Evolutionary conservation across 1,139 yeast species (phyloP).

Genomic region (Candida buenavistaensis): DNA sequence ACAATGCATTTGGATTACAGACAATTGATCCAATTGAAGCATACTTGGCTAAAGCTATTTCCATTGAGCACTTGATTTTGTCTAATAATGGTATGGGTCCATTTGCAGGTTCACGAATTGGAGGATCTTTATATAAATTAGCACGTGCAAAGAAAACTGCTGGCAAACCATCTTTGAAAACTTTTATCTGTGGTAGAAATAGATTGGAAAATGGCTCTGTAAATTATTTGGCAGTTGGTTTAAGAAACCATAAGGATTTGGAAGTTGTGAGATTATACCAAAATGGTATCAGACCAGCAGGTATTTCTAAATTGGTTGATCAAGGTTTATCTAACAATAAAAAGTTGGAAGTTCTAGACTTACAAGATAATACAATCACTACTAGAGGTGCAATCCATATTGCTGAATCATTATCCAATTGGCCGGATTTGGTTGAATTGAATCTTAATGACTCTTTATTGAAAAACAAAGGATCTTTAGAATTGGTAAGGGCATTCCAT

Average conservation of each 20-base stretch:
- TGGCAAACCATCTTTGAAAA: slow-evolving; percentile 53
- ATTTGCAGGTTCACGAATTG: slow-evolving; percentile 92
- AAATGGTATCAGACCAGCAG: slow-evolving; percentile 95
- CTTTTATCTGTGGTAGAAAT: slow-evolving; percentile 94
- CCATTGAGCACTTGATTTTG: slow-evolving; percentile 80
- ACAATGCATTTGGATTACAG: slow-evolving; percentile 95
- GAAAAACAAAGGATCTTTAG: slow-evolving; percentile 70
- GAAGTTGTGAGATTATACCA: slow-evolving; percentile 81
- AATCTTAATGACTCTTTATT: slow-evolving; percentile 88
- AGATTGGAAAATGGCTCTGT: slow-evolving; percentile 94
- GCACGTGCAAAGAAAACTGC: slow-evolving; percentile 60
- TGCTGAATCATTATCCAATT: slow-evolving; percentile 46
- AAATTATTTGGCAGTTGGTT: slow-evolving; percentile 72
- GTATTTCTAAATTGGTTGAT: slow-evolving; percentile 71
- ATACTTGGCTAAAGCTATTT: slow-evolving; percentile 71
- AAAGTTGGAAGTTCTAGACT: slow-evolving; percentile 68
- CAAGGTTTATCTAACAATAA: slow-evolving; percentile 69
- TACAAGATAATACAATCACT: slow-evolving; percentile 95
- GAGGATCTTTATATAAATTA: slow-evolving; percentile 74
- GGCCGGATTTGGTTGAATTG: slow-evolving; percentile 63
- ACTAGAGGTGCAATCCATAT: slow-evolving; percentile 57
- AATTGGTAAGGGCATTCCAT: slow-evolving; percentile 49
- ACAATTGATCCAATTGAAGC: slow-evolving; percentile 87
- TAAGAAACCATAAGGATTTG: slow-evolving; percentile 72
- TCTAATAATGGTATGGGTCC: slow-evolving; percentile 99